A percentile compares a stretch with the other conserved stretches of the same genome.
These are phyloP conservation scores for Acer negundo DNA, from an alignment of 345 rosid species.

Conservation along the genomic window DNA sequence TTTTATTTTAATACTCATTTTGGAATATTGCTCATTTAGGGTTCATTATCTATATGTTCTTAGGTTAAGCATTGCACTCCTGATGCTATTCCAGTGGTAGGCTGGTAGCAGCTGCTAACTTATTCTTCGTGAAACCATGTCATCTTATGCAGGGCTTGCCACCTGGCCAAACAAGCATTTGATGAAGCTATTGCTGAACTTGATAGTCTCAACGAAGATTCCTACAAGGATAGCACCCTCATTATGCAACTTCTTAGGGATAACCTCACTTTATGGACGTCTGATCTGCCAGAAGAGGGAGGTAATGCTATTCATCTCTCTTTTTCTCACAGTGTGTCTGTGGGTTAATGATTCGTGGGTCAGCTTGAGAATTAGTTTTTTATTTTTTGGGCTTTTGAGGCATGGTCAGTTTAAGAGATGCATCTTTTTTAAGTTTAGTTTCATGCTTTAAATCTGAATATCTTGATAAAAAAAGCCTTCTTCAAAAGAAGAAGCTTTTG, in stretches of 20 bases:
- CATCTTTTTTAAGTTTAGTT: not conserved
- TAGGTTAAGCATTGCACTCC: constrained; percentile 7
- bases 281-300: constrained; percentile 84
- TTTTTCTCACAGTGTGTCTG: not conserved
- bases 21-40: not conserved
- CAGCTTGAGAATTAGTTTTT: not conserved
- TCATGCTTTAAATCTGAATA: not conserved
- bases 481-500: not conserved
- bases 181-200: constrained; percentile 87
- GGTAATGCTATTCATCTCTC: constrained; percentile 38
- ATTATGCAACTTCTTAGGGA: constrained; percentile 94
- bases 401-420: not conserved
- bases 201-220: constrained; percentile 85
- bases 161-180: constrained; percentile 84
- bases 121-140: constrained; percentile 13
- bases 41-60: not conserved
- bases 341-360: not conserved
- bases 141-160: constrained; percentile 63
- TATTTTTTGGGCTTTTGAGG: constrained; percentile 1
- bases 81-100: not conserved
- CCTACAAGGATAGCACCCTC: constrained; percentile 87
- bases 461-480: not conserved
- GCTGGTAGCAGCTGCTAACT: not conserved
- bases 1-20: not conserved
- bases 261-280: constrained; percentile 82